Percentiles rank a stretch among this genome's conserved stretches.
Conservation (phyloP, 148 eudicot species). For the Chenopodium formosanum region DNA sequence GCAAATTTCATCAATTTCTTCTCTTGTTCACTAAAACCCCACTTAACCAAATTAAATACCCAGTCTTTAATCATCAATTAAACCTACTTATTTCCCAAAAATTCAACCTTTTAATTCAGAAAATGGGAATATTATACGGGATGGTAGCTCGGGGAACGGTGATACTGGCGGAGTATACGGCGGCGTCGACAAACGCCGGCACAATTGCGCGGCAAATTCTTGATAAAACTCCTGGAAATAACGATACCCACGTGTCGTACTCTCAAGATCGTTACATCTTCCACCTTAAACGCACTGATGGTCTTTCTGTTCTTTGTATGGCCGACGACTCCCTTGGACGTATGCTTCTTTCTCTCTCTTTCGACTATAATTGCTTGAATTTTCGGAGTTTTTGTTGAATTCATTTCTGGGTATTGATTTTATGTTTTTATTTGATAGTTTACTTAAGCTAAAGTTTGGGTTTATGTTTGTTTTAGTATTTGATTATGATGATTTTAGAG, state of each 20-base stretch:
- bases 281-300: constrained; percentile 86
- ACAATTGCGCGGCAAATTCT: constrained; percentile 68
- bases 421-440: neutral
- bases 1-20: neutral
- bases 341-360: constrained; percentile 27
- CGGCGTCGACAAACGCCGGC: constrained; percentile 70
- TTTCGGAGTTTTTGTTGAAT: neutral
- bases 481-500: neutral
- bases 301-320: constrained; percentile 90
- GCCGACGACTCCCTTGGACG: constrained; percentile 82
- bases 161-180: constrained; percentile 70
- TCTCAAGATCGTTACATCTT: constrained; percentile 90
- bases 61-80: neutral
- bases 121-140: constrained; percentile 72
- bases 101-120: neutral
- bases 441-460: neutral
- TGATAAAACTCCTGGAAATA: constrained; percentile 59
- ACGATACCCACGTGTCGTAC: constrained; percentile 72
- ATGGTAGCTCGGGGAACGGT: constrained; percentile 91
- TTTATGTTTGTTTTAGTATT: neutral
- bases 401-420: neutral
- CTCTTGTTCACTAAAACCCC: neutral
- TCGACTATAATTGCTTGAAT: neutral
- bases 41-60: neutral
- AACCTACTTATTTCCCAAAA: no score